Evolutionary conservation across 2,329 filamentous ascomycete species (phyloP).

Genomic region (Penicillium decumbens): DNA sequence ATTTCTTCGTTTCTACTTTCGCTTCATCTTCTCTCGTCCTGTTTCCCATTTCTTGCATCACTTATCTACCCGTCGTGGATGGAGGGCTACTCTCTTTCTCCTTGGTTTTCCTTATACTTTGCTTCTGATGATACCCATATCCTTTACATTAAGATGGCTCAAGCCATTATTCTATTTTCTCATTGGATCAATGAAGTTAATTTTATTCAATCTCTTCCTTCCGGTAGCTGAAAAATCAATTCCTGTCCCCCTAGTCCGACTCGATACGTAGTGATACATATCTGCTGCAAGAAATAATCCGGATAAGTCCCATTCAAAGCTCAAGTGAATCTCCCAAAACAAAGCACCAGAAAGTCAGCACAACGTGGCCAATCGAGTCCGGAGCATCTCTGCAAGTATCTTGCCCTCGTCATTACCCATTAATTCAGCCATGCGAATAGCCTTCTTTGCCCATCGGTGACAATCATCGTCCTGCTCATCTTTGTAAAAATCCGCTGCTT

Average conservation of each 20-base stretch:
- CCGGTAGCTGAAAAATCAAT: too few species aligned
- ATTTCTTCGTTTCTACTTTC: conserved; percentile 5
- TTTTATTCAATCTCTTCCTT: too few species aligned
- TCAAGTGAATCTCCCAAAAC: too few species aligned
- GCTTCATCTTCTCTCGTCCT: conserved; percentile 6
- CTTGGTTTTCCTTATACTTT: conserved; percentile 1
- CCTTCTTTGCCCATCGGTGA: conserved; percentile 36
- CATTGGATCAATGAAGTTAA: background rate
- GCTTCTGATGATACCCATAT: conserved; percentile 32
- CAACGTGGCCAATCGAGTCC: conserved; percentile 12
- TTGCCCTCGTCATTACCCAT: conserved; percentile 20
- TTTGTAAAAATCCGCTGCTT: conserved; percentile 51
- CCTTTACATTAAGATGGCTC: conserved; percentile 10
- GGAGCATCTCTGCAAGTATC: background rate
- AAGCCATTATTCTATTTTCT: background rate
- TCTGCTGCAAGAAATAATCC: too few species aligned
- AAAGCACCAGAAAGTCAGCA: background rate
- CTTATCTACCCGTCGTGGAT: background rate
- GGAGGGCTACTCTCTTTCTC: conserved; percentile 7
- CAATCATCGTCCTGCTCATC: conserved; percentile 29
- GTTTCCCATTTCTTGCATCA: conserved; percentile 7
- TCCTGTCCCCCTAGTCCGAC: too few species aligned
- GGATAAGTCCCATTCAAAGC: too few species aligned
- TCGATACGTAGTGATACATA: too few species aligned
- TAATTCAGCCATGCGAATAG: conserved; percentile 32